phyloP scores from a whole-genome alignment of 768 basidiomycete genomes.

The Amanita subjunquillea region DNA sequence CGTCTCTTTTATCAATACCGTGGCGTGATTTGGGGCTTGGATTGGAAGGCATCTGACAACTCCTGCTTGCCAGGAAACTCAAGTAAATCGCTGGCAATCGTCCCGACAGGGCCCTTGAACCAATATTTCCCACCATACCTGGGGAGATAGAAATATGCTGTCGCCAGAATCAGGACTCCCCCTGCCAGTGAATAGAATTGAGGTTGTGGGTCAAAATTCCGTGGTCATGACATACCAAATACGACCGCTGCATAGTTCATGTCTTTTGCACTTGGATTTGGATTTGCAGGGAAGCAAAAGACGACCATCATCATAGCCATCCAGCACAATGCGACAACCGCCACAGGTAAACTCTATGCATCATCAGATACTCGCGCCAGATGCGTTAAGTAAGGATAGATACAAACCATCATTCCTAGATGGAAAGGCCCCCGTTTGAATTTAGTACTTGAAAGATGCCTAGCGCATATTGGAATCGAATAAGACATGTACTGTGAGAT shows the following conservation, averaged over 20 bases:
- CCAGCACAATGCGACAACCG: slow-evolving; percentile 42
- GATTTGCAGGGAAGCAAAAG: slow-evolving; percentile 53
- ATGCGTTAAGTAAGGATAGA: slow-evolving; percentile 2
- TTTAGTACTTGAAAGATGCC: slow-evolving; percentile 35
- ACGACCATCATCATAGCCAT: slow-evolving; percentile 59
- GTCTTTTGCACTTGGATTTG: slow-evolving; percentile 25
- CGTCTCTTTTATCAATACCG: too few relatives aligned
- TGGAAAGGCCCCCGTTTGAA: slow-evolving; percentile 50
- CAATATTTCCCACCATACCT: slow-evolving; percentile 61
- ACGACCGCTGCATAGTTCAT: slow-evolving; percentile 76
- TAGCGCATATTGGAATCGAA: slow-evolving; percentile 41
- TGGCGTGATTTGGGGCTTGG: too few relatives aligned
- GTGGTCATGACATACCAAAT: slow-evolving; percentile 21
- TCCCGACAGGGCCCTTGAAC: slow-evolving; percentile 62
- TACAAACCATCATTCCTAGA: slow-evolving; percentile 29
- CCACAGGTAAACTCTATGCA: slow-evolving; percentile 48
- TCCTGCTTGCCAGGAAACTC: too few relatives aligned
- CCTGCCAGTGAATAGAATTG: neutral
- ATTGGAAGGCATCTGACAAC: too few relatives aligned
- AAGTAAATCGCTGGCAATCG: slow-evolving; percentile 9
- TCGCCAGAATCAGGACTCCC: slow-evolving; percentile 43
- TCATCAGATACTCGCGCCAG: neutral
- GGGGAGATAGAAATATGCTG: slow-evolving; percentile 61
- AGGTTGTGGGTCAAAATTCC: neutral
- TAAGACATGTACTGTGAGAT: slow-evolving; percentile 41